Percentiles rank a stretch among this genome's conserved stretches.
Conservation (phyloP, 2,329 filamentous ascomycete species). For the Sarocladium brachiariae region DNA sequence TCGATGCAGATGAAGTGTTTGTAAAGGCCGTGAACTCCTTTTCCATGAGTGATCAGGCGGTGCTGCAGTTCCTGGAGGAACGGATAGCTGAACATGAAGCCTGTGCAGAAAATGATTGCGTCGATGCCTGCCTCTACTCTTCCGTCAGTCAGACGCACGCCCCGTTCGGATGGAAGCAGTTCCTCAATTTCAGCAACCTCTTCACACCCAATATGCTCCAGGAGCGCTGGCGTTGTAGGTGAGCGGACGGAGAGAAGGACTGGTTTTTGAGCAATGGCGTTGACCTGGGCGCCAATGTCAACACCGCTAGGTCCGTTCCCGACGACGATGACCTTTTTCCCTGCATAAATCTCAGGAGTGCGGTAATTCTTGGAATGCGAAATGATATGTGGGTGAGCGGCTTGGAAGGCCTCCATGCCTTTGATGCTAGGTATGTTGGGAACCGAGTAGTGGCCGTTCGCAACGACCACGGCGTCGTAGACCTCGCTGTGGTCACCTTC, state of each 20-base stretch:
- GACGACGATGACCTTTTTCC: slow-evolving; percentile 73
- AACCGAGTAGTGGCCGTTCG: slow-evolving; percentile 68
- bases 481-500: slow-evolving; percentile 31
- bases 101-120: slow-evolving; percentile 77
- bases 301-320: slow-evolving; percentile 79
- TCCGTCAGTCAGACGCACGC: slow-evolving; percentile 61
- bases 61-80: slow-evolving; percentile 48
- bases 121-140: slow-evolving; percentile 62
- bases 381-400: slow-evolving; percentile 52
- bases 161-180: slow-evolving; percentile 46
- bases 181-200: slow-evolving; percentile 53
- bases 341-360: slow-evolving; percentile 51
- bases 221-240: slow-evolving; percentile 37
- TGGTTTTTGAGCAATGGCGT: slow-evolving; percentile 47
- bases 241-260: slow-evolving; percentile 59
- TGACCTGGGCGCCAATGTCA: slow-evolving; percentile 76
- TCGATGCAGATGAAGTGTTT: slow-evolving; percentile 71
- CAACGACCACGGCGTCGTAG: slow-evolving; percentile 71
- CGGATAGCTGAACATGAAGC: slow-evolving; percentile 79
- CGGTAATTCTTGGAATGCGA: slow-evolving; percentile 78
- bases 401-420: slow-evolving; percentile 53
- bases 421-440: slow-evolving; percentile 59
- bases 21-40: slow-evolving; percentile 65
- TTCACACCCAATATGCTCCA: slow-evolving; percentile 38
- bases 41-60: slow-evolving; percentile 60